Percentiles rank a stretch among this genome's conserved stretches.
Conservation (phyloP, 1,284 basidiomycete species). For the Papiliotrema nemorosa region DNA sequence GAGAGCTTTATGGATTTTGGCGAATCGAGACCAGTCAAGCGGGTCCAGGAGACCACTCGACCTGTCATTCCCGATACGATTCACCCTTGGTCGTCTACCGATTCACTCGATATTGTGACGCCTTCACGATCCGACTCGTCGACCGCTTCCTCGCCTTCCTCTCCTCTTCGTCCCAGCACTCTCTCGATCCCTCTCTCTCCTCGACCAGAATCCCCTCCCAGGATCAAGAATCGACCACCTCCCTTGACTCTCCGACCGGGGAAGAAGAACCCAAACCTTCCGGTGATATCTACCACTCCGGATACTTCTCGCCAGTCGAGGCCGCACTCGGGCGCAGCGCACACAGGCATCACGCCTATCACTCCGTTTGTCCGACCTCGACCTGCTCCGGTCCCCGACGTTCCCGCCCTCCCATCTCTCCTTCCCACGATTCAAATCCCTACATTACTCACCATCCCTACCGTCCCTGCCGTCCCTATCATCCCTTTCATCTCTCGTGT, state of each 20-base stretch:
- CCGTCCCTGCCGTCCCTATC: neutral
- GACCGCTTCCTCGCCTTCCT: neutral
- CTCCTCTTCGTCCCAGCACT: neutral
- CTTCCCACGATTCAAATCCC: no score
- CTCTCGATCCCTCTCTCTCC: neutral
- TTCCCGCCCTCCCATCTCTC: neutral
- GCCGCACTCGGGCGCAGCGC: no score
- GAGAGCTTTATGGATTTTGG: slow-evolving; percentile 5
- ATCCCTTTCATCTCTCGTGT: no score
- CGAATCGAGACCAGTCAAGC: no score
- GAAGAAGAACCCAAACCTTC: slow-evolving; percentile 4
- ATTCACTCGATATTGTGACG: neutral
- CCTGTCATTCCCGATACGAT: no score
- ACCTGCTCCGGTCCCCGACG: slow-evolving; percentile 12
- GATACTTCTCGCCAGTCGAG: neutral
- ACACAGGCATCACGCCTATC: neutral
- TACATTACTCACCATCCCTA: no score
- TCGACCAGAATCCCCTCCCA: slow-evolving; percentile 1
- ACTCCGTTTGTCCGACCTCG: slow-evolving; percentile 31
- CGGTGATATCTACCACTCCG: slow-evolving; percentile 8
- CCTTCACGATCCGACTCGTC: neutral
- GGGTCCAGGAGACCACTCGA: no score
- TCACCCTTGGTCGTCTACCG: neutral
- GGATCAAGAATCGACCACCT: slow-evolving; percentile 12
- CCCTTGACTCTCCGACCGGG: slow-evolving; percentile 9